Evolutionary conservation across 2,329 filamentous ascomycete genomes (phyloP), one percentile per base, ranked within the genome.

Genomic region (Hypomyces rosellus): DNA sequence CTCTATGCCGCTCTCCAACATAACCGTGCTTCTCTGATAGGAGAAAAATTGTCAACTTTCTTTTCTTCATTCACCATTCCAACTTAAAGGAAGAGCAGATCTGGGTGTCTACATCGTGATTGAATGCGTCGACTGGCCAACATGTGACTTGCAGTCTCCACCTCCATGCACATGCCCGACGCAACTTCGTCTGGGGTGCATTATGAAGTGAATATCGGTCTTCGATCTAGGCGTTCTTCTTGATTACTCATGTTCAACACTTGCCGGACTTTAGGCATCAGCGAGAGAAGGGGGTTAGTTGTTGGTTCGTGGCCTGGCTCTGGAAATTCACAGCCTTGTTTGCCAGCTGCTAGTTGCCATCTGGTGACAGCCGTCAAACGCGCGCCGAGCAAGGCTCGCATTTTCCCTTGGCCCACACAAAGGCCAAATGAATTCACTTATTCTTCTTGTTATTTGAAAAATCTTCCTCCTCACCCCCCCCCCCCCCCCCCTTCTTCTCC

Each of bases 311-410:
- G 36, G 36, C 36, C 16, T 38, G 14, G 36, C 16, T 38, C 16
- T 38, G 36, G 14, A 38, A 38, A 38, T 16, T n/a, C 7, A 38
- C 14, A 16, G 36, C 11, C 16, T 16, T n/a, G 36, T 42, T 42
- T 30, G 25, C 25, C 38, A 20, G 38, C 16, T n/a, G 30, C 42
- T 46, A 45, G 33, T 46, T 52, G 50, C 34, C 41, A 6, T 38
- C 40, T 46, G 43, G 37, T 37, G 40, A 36, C 38, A 16, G 43
- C 16, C 36, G 37, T 15, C 30, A 16, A 36, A 12, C n/a, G 20
- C 11, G 11, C 34, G 44, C 30, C 36, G 39, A 15, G 3, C n/a
- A 38, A 22, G 12, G 20, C 30, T 44, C 50, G 36, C 22, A 16
- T 18, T 22, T 43, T 25, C 3, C 16, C 16, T 33, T 16, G 12